Percentiles rank a stretch among this genome's conserved stretches.
Conservation (phyloP, 1,139 yeast species). For the Pichia inconspicua region DNA sequence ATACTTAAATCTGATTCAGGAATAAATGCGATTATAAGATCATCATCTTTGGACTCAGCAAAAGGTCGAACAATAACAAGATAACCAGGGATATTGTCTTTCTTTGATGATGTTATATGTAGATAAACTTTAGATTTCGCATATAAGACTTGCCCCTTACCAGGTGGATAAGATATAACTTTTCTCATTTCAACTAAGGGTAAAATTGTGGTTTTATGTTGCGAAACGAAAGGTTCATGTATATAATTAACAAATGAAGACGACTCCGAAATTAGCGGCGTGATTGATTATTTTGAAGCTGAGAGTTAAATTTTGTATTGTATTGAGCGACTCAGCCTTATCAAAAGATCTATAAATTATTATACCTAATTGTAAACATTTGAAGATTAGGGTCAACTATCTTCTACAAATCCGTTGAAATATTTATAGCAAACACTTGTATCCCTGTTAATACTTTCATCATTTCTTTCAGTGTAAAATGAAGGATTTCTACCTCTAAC, state of each 20-base stretch:
- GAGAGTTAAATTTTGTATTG: no score
- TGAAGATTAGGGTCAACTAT: not conserved
- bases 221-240: no score
- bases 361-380: no score
- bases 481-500: constrained; percentile 63
- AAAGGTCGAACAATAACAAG: constrained; percentile 54
- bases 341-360: no score
- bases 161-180: constrained; percentile 20
- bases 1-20: constrained; percentile 46
- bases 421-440: constrained; percentile 5
- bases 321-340: no score
- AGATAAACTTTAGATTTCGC: constrained; percentile 67
- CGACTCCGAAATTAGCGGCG: not conserved
- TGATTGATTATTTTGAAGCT: not conserved
- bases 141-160: constrained; percentile 35
- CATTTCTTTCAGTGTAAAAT: constrained; percentile 51
- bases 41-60: constrained; percentile 42
- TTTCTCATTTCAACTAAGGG: not conserved
- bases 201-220: no score
- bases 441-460: constrained; percentile 29
- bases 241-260: no score
- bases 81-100: constrained; percentile 75
- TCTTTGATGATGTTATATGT: constrained; percentile 69
- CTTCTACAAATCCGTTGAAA: not conserved
- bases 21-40: constrained; percentile 62